Evolutionary conservation across 371 early-diverging fungal species (phyloP).

Genomic region (Syncephalastrum contaminatum): DNA sequence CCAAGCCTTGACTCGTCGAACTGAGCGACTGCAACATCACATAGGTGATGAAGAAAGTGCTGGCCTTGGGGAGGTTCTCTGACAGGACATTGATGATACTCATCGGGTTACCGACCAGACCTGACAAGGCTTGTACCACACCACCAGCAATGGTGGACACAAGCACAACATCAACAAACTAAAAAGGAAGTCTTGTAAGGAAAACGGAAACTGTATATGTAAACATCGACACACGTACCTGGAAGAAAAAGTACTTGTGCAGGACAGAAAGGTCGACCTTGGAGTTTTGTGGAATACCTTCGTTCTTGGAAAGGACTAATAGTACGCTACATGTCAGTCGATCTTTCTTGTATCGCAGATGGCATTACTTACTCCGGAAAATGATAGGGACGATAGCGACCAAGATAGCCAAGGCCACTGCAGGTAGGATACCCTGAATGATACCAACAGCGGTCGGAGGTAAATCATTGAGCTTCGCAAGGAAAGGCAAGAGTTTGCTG

Average conservation of each 20-base stretch:
- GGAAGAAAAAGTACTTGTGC: constrained; percentile 77
- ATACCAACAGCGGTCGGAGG: constrained; percentile 52
- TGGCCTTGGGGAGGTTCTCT: constrained; percentile 54
- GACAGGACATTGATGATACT: constrained; percentile 54
- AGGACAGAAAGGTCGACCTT: constrained; percentile 61
- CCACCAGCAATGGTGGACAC: constrained; percentile 74
- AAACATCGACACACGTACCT: constrained; percentile 31
- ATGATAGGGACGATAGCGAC: constrained; percentile 73
- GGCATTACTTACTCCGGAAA: constrained; percentile 44
- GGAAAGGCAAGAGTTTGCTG: constrained; percentile 46
- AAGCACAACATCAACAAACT: constrained; percentile 82
- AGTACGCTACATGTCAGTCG: constrained; percentile 6
- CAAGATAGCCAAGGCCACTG: constrained; percentile 68
- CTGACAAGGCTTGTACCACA: constrained; percentile 45
- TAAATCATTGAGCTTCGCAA: constrained; percentile 32
- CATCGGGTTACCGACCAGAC: constrained; percentile 44
- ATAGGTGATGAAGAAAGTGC: constrained; percentile 80
- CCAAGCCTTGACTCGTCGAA: constrained; percentile 64
- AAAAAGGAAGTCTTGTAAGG: background rate
- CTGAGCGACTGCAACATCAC: constrained; percentile 71
- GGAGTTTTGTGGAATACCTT: constrained; percentile 67
- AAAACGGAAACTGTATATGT: background rate
- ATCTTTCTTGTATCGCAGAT: background rate
- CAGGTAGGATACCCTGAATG: constrained; percentile 80
- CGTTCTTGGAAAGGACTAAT: constrained; percentile 55